Conservation (phyloP, 331 rosid genomes). For the Pyracantha coccinea region DNA sequence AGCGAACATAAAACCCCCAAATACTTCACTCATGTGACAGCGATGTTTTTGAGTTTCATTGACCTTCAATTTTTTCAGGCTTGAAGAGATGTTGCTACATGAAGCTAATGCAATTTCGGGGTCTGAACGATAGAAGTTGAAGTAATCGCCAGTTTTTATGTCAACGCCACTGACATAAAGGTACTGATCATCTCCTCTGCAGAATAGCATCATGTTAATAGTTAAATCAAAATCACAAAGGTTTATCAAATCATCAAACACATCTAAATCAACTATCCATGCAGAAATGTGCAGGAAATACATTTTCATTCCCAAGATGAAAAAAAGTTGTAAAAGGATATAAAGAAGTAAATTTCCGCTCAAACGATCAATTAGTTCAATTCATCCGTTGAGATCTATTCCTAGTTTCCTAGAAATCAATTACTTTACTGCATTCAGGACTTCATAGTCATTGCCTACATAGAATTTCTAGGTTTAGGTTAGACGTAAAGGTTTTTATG, state of each 20-base stretch:
- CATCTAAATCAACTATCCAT: background rate
- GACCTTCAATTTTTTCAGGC: constrained; percentile 35
- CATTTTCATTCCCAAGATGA: background rate
- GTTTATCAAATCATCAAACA: background rate
- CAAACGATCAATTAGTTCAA: too few relatives aligned
- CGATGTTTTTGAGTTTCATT: constrained; percentile 18
- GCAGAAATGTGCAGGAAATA: background rate
- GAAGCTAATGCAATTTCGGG: constrained; percentile 39
- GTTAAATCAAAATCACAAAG: background rate
- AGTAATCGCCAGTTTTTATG: constrained; percentile 60
- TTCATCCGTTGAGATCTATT: too few relatives aligned
- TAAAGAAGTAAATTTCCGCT: background rate
- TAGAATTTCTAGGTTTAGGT: too few relatives aligned
- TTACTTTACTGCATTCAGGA: background rate
- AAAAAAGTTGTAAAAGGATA: background rate
- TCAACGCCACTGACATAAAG: constrained; percentile 58
- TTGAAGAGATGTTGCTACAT: constrained; percentile 18
- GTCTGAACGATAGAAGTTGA: constrained; percentile 70
- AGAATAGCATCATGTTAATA: constrained; percentile 10
- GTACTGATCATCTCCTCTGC: constrained; percentile 69
- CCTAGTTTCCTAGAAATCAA: background rate
- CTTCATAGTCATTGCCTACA: background rate
- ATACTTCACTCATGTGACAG: constrained; percentile 20
- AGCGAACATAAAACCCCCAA: constrained; percentile 65
- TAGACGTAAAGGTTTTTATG: too few relatives aligned